A percentile compares a stretch with the other conserved stretches of the same genome.
phyloP scores from a whole-genome alignment of 1,284 basidiomycete genomes.

The Meira miltonrushii region DNA sequence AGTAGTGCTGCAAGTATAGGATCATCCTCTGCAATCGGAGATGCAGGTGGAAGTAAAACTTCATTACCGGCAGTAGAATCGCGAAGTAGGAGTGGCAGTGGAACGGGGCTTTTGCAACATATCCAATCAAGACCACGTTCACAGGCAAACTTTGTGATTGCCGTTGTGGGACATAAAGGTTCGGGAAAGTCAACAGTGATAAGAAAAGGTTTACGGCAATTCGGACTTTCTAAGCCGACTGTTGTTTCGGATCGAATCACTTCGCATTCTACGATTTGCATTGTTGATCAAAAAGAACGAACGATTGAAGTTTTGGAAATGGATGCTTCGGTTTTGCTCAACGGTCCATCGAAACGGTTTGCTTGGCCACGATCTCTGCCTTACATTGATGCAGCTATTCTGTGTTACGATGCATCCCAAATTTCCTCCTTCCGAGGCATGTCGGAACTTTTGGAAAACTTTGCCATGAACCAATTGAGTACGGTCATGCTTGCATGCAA shows the following conservation, averaged over 20 bases:
- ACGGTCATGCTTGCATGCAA: slow-evolving; percentile 50
- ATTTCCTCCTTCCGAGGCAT: slow-evolving; percentile 43
- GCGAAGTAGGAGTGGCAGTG: slow-evolving; percentile 41
- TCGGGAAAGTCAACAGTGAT: slow-evolving; percentile 47
- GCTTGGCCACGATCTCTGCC: slow-evolving; percentile 45
- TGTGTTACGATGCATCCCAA: slow-evolving; percentile 45
- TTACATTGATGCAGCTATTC: slow-evolving; percentile 42
- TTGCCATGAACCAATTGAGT: slow-evolving; percentile 32
- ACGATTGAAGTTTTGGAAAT: slow-evolving; percentile 48
- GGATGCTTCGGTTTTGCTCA: slow-evolving; percentile 40
- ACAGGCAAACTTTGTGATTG: slow-evolving; percentile 44
- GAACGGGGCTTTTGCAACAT: slow-evolving; percentile 39
- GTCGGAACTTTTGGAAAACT: slow-evolving; percentile 45
- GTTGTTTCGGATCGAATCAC: slow-evolving; percentile 40
- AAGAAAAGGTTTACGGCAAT: slow-evolving; percentile 42
- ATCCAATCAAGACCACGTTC: slow-evolving; percentile 37
- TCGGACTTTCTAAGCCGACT: slow-evolving; percentile 40
- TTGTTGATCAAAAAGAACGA: slow-evolving; percentile 42
- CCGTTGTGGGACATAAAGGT: slow-evolving; percentile 38
- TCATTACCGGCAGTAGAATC: background rate
- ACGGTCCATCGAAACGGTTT: slow-evolving; percentile 38
- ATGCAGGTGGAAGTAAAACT: background rate
- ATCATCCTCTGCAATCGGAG: background rate
- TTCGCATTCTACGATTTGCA: slow-evolving; percentile 43
- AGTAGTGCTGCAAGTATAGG: background rate